Evolutionary conservation across 2,329 filamentous ascomycete genomes (phyloP), one percentile per base, ranked within the genome.

Genomic region (Colletotrichum zoysiae): DNA sequence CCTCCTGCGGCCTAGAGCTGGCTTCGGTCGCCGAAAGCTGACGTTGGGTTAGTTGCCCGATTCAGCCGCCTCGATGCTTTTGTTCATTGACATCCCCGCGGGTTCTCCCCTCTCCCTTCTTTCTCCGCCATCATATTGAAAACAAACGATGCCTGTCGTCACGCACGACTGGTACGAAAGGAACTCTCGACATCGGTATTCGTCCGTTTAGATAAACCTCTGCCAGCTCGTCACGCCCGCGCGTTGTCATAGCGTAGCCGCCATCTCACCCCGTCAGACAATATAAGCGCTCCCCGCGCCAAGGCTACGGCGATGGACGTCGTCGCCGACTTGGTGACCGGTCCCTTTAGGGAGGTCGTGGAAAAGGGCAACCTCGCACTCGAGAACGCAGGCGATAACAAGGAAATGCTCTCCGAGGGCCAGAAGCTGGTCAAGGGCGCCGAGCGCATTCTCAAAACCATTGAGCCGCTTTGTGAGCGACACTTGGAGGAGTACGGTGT

Each of bases 321-420:
- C 61, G 79, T 84, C 33, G 75, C 76, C 56, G 80, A 82, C 56
- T 83, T 89, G 57, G 84, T 88, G 48, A 78, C 88, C 38, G 81
- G 81, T 46, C 86, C 86, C 38, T 89, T 89, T 75, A 82, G 79
- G 64, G 86, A 89, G 56, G 84, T 89, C 66, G 83, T 87, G 63
- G 84, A 86, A 55, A 88, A 87, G 79, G 86, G 84, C 42, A 84
- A 80, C 44, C 71, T 76, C 14, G 87, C 87, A 0, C 76, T 84
- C 59, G 80, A 82, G 35, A 88, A 88, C 81, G 86, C 86, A 12
- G 83, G 79, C 50, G 80, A 82, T 66, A 77, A 81, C 33, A 79
- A 83, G 72, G 77, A 79, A 40, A 89, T 89, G 87, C 79, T 83
- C 76, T 86, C 84, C 78, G 84, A 85, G 35, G 85, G 86, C 35